Evolutionary conservation across 495 filamentous ascomycete genomes (phyloP).

Genomic region (Podospora pseudocomata): DNA sequence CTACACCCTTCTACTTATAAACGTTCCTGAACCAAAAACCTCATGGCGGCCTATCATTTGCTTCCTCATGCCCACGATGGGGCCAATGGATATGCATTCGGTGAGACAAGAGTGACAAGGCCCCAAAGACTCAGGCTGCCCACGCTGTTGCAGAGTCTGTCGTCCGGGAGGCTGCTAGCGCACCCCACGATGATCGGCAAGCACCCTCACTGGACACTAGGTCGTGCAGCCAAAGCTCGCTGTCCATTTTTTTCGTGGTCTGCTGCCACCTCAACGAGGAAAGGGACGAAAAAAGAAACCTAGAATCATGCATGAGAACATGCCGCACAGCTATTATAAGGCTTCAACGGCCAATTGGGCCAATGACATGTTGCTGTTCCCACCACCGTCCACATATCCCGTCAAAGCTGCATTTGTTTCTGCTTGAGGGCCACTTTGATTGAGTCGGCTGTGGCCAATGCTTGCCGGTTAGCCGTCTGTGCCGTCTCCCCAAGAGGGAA

Average conservation of each 20-base stretch:
- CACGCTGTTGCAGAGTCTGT: not conserved
- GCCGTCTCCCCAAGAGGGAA: not conserved
- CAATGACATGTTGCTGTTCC: not conserved
- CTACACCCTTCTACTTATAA: not conserved
- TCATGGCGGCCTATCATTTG: not conserved
- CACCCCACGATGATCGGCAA: not conserved
- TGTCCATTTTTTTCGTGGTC: not conserved
- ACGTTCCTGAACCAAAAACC: not conserved
- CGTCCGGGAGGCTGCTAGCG: not conserved
- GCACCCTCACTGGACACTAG: not conserved
- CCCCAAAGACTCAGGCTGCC: too few relatives aligned
- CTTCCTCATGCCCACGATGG: not conserved
- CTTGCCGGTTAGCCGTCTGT: not conserved
- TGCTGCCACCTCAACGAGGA: not conserved
- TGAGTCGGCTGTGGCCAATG: not conserved
- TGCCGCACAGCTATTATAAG: not conserved
- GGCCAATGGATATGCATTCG: not conserved
- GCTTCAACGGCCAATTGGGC: not conserved
- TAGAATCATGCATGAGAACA: not conserved
- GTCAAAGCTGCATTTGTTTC: not conserved
- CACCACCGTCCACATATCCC: not conserved
- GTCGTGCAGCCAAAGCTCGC: not conserved
- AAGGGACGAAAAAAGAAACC: not conserved
- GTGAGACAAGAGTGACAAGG: not conserved
- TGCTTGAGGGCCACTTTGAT: not conserved